Base-by-base conservation (phyloP, 192 early-diverging fungal genomes). In the Backusella psychrophila region DNA sequence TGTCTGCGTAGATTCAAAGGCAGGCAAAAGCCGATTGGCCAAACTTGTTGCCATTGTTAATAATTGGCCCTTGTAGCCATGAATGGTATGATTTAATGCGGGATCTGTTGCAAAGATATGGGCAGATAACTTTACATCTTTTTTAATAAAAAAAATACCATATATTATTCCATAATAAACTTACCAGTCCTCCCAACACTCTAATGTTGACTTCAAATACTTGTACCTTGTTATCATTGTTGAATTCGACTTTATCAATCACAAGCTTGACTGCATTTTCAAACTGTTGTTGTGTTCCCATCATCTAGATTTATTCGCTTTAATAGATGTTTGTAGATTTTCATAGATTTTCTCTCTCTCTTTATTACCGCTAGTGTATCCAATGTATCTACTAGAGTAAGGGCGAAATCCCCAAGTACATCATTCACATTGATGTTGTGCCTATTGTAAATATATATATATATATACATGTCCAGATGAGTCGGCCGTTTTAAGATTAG, bases 171-270 rank as follows among this genome's bases (percentile, higher is more conserved):
- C 34, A 73, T 1, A 31, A 31, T 31, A 31, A 31, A 33, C 69
- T 71, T 81, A 86, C 85, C 74, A 98, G 85, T 6, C 92, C 95
- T 3, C 97, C 97, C 14, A 99, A 82, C 65, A 94, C 88, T 31
- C 97, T 85, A 69, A 99, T 99, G 41, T 94, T 97, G 31, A 93
- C 89, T 84, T 99, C 97, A 87, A 99, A 99, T 12, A 98, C 94
- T 82, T 97, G 96, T 6, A 99, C 95, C 66, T 93, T 88, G 68
- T 87, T 91, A 83, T 99, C 91, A 74, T 91, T 85, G 80, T 97
- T 86, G 78, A 97, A 97, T 29, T 84, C 78, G 0, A 95, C 87
- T 21, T 89, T 82, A 34, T 92, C 75, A 44, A 93, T 85, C 31
- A 91, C 89, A 39, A 89, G 81, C 11, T 78, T 72, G 31, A 96